These are phyloP conservation scores for Zasmidium angulare DNA, from an alignment of 2,329 filamentous ascomycete genomes.

Conservation along the genomic window DNA sequence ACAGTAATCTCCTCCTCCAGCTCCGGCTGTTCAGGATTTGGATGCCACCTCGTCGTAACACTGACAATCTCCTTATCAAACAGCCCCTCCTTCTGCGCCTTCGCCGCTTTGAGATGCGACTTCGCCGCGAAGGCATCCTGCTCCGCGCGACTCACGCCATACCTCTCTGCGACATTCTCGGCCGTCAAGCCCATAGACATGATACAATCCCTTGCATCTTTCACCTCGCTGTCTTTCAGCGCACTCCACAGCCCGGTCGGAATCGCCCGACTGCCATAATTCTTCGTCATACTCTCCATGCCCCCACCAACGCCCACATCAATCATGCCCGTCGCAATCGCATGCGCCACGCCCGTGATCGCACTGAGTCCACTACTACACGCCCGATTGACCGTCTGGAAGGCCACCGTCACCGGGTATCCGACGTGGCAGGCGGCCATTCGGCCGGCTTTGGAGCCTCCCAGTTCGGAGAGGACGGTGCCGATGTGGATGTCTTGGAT, in stretches of 20 bases:
- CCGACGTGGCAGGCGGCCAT: slow-evolving; percentile 88
- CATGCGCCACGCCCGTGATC: slow-evolving; percentile 70
- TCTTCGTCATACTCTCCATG: slow-evolving; percentile 95
- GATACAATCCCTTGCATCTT: slow-evolving; percentile 79
- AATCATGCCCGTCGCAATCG: slow-evolving; percentile 73
- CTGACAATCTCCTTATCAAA: slow-evolving; percentile 81
- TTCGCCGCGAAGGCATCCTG: slow-evolving; percentile 80
- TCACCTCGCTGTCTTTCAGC: slow-evolving; percentile 61
- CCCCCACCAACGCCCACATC: slow-evolving; percentile 77
- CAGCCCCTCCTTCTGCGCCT: slow-evolving; percentile 65
- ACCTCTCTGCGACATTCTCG: slow-evolving; percentile 81
- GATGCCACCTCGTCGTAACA: slow-evolving; percentile 69
- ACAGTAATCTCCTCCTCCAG: slow-evolving; percentile 63
- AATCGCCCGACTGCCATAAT: slow-evolving; percentile 83
- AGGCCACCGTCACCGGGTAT: slow-evolving; percentile 67
- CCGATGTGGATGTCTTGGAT: slow-evolving; percentile 84
- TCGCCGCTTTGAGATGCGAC: slow-evolving; percentile 71
- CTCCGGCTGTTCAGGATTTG: slow-evolving; percentile 56
- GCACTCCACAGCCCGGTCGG: slow-evolving; percentile 77
- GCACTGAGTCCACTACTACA: slow-evolving; percentile 77
- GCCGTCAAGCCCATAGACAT: slow-evolving; percentile 92
- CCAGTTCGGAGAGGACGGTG: slow-evolving; percentile 86
- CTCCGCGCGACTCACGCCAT: slow-evolving; percentile 69
- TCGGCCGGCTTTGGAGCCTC: slow-evolving; percentile 83
- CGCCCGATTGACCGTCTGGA: slow-evolving; percentile 87